Evolutionary conservation across 441 rosid species (phyloP), one percentile per base, ranked within the genome.

Genomic region (Biscutella laevigata): DNA sequence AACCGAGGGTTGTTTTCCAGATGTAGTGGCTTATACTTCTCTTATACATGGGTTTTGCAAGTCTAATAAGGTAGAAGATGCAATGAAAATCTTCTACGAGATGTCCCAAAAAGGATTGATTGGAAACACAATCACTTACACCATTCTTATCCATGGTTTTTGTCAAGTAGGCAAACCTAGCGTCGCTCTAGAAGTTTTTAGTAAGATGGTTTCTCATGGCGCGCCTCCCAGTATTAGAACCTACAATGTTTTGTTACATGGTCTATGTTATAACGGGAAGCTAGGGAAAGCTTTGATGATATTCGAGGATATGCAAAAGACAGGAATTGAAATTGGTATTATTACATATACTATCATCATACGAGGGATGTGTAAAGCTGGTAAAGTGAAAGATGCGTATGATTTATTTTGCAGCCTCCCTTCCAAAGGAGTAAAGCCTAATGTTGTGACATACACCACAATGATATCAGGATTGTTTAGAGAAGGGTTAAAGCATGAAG

Each of bases 251-350:
- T 59, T 66, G 56, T 30, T 66, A 30, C 64, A 59, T 36, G 47
- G 55, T 12, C 44, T 66, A 4, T 66, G 70, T 34, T 50, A 29
- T 32, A 50, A 66, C 13, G 65, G 66, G 37, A 46, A 72, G 14
- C 34, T 74, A 20, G 53, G 38, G 16, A 59, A 66, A 59, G 70
- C 70, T 4, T 22, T 66, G 49, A 35, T 59, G 59, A 29, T 66
- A 28, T 58, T 44, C 2, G 48, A 59, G 2, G 66, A 58, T 42
- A 49, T 77, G 57, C 36, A 51, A 44, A 50, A 59, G 48, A 58
- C 19, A 26, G 48, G 28, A 8, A 35, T 58, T 40, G 34, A 53
- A 22, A 71, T 77, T 26, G 13, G 27, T 21, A 43, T 71, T 10
- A 2, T 44, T 6, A 53, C 44, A 16, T 69, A 57, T 28, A 69